Conservation (phyloP, 805 yeast genomes). For the Henningerozyma blattae region DNA sequence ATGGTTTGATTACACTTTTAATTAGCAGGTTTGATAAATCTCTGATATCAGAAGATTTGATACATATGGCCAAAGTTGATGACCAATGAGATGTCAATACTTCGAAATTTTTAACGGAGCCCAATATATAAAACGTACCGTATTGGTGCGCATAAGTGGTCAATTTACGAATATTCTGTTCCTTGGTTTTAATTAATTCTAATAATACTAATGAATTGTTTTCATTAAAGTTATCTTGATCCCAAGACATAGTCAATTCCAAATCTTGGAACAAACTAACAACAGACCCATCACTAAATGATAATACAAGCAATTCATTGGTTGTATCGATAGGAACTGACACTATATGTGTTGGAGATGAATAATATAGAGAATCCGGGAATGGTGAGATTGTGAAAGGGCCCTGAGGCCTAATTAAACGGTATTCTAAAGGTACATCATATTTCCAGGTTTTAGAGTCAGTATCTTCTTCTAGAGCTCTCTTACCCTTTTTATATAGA, state of each 20-base stretch:
- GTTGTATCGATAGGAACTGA: conserved; percentile 15
- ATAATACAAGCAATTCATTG: conserved; percentile 16
- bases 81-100: conserved; percentile 15
- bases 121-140: conserved; percentile 5
- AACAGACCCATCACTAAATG: conserved; percentile 21
- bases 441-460: background rate
- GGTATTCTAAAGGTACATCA: conserved; percentile 12
- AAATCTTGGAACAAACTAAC: conserved; percentile 22
- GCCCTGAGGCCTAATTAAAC: conserved; percentile 30
- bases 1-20: conserved; percentile 8
- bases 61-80: conserved; percentile 6
- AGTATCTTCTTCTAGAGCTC: background rate
- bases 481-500: conserved; percentile 12
- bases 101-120: conserved; percentile 1
- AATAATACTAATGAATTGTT: conserved; percentile 15
- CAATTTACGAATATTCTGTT: conserved; percentile 2
- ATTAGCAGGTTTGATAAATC: conserved; percentile 5
- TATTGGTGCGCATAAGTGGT: background rate
- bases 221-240: conserved; percentile 11
- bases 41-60: conserved; percentile 10
- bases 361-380: conserved; percentile 40
- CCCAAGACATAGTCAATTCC: conserved; percentile 29
- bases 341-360: conserved; percentile 28
- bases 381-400: conserved; percentile 44
- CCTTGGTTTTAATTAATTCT: conserved; percentile 8